Evolutionary conservation across 257 asterid genomes (phyloP).

Genomic region (Lavandula angustifolia): DNA sequence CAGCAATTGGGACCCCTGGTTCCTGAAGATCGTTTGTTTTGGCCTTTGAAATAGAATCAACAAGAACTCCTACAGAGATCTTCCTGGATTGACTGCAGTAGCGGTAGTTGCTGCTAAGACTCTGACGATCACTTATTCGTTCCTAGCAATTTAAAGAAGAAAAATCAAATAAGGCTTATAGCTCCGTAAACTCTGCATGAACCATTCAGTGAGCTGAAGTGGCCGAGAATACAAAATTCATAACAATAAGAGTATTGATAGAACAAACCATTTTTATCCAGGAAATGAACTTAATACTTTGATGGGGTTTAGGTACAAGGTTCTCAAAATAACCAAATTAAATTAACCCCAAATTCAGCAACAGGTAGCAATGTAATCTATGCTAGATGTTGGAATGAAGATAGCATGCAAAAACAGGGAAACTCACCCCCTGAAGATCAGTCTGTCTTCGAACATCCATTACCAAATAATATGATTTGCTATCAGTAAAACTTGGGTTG

Average conservation of each 20-base stretch:
- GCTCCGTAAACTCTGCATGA: conserved; percentile 21
- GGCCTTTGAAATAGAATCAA: conserved; percentile 49
- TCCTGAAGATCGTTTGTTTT: conserved; percentile 40
- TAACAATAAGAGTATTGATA: not conserved
- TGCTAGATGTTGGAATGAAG: conserved; percentile 6
- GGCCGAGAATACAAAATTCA: conserved; percentile 4
- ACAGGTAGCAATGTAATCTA: conserved; percentile 2
- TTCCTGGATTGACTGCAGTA: conserved; percentile 70
- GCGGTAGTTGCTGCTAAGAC: conserved; percentile 55
- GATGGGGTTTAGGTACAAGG: conserved; percentile 11
- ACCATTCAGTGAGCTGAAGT: conserved; percentile 16
- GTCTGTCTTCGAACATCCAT: conserved; percentile 39
- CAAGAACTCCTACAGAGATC: conserved; percentile 75
- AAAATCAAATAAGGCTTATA: conserved; percentile 30
- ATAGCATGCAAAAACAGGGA: not conserved
- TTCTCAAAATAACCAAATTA: conserved; percentile 4
- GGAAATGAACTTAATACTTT: not conserved
- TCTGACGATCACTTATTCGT: conserved; percentile 41
- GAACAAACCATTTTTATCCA: conserved; percentile 10
- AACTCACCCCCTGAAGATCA: conserved; percentile 37
- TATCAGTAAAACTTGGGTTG: not conserved
- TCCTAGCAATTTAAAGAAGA: conserved; percentile 47
- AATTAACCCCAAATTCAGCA: conserved; percentile 23
- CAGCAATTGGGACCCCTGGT: conserved; percentile 34
- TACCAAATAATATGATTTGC: conserved; percentile 23